These are phyloP conservation scores for Pharnaceum exiguum DNA, from an alignment of 148 eudicot species.

Conservation along the genomic window DNA sequence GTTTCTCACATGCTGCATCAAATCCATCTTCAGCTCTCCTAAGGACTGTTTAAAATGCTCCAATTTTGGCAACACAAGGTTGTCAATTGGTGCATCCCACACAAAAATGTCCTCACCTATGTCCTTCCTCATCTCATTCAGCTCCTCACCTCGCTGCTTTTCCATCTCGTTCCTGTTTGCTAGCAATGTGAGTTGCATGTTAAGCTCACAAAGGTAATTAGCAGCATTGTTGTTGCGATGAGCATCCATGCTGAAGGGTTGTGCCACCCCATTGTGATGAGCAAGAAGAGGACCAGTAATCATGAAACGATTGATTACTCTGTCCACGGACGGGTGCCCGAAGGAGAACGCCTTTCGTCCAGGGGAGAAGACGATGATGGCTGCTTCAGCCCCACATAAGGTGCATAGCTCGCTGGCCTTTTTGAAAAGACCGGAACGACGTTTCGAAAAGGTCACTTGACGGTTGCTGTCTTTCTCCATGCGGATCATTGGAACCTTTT, in stretches of 20 bases:
- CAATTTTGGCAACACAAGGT: constrained; percentile 23
- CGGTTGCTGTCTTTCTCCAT: constrained; percentile 33
- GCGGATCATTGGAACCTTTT: constrained; percentile 19
- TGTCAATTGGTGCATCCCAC: constrained; percentile 42
- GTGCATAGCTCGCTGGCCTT: constrained; percentile 30
- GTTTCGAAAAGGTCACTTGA: constrained; percentile 30
- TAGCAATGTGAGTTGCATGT: constrained; percentile 22
- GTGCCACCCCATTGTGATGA: background rate
- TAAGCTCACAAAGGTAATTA: constrained; percentile 9
- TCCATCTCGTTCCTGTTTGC: constrained; percentile 24
- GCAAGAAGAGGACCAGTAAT: background rate
- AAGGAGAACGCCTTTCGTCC: constrained; percentile 26
- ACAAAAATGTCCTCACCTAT: constrained; percentile 17
- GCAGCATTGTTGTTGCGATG: background rate
- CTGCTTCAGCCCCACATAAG: constrained; percentile 23
- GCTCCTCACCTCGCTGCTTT: constrained; percentile 30
- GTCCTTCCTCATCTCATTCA: constrained; percentile 21
- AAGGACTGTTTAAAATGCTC: constrained; percentile 25
- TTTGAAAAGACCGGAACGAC: constrained; percentile 25
- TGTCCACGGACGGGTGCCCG: constrained; percentile 25
- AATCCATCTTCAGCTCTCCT: constrained; percentile 32
- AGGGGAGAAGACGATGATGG: constrained; percentile 26
- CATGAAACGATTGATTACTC: constrained; percentile 5
- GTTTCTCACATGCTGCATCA: constrained; percentile 16
- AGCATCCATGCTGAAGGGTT: background rate